Evolutionary conservation across 331 rosid species (phyloP), one percentile per base, ranked within the genome.

Genomic region (Malus hybrid): DNA sequence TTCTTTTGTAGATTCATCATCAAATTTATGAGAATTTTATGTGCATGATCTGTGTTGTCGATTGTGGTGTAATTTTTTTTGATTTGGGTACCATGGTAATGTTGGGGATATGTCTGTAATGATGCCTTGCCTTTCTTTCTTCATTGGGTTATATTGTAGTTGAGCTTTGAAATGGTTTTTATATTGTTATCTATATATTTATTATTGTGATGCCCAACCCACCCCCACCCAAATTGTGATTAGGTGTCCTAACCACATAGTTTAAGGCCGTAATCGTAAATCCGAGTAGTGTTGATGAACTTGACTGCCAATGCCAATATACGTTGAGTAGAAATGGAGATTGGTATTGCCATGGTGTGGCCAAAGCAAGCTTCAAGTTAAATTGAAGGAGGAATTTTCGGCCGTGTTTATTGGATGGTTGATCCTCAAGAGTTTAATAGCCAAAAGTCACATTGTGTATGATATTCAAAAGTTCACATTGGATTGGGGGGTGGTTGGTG

Each of bases 1-100:
- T 73, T 62, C 27, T 5, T 60, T 73, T 65, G 46, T 31, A 74
- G 63, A n/a, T 74, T 73, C 33, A 44, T 44, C 70, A 62, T 62
- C n/a, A 39, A 10, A 27, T 46, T 44, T 63, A 31, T 22, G 36
- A 8, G 48, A 63, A n/a, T 46, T 28, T 29, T 29, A 74, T 63
- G 70, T 74, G 77, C 77, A 63, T 28, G 50, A 62, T 60, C 50
- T 13, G 61, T 2, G 70, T 29, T 63, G 65, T 19, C 10, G 32
- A 13, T 55, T 73, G 57, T 5, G 50, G 70, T 63, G 65, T 6
- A 46, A 29, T 29, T 1, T 16, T 27, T 44, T 29, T n/a, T 6
- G 7, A 24, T 16, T 31, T 74, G 31, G 62, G 61, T 4, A 10
- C 55, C 62, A 28, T 54, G 70, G 16, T 74, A 74, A 46, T 74